Conservation (phyloP, 768 basidiomycete species). For the Rhodotorula kratochvilovae region DNA sequence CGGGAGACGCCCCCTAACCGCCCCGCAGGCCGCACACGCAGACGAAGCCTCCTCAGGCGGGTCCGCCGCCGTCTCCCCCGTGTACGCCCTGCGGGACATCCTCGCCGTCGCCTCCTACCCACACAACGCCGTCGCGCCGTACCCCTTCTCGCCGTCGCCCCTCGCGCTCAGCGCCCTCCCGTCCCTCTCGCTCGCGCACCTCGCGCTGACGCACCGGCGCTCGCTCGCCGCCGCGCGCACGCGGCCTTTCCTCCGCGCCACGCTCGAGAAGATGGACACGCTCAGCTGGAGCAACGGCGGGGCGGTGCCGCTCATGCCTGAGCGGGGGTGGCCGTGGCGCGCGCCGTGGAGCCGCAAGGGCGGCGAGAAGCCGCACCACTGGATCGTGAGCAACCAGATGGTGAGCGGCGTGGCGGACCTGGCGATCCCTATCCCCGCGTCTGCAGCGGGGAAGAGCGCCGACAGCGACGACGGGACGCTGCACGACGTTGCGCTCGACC, state of each 20-base stretch:
- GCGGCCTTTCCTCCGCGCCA: neutral
- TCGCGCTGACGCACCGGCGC: conserved; percentile 8
- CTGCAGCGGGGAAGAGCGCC: no score
- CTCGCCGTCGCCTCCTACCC: neutral
- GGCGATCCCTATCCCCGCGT: neutral
- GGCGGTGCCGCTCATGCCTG: neutral
- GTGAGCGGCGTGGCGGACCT: neutral
- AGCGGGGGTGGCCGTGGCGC: neutral
- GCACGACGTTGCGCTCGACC: no score
- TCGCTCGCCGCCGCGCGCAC: neutral
- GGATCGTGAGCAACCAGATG: neutral
- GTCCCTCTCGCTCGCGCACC: neutral
- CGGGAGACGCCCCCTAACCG: neutral
- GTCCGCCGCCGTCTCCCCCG: neutral
- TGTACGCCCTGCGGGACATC: neutral
- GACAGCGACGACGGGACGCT: neutral
- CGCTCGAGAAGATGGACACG: neutral
- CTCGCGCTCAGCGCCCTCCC: neutral
- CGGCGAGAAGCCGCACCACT: neutral
- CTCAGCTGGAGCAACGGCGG: neutral
- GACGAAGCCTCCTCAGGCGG: neutral
- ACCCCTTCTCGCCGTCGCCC: neutral
- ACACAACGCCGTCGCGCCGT: neutral
- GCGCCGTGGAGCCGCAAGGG: no score
- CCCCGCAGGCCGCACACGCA: neutral